Percentiles rank a stretch among this genome's conserved stretches.
Evolutionary conservation across 495 filamentous ascomycete species (phyloP).

Genomic region (Xylaria castorea): DNA sequence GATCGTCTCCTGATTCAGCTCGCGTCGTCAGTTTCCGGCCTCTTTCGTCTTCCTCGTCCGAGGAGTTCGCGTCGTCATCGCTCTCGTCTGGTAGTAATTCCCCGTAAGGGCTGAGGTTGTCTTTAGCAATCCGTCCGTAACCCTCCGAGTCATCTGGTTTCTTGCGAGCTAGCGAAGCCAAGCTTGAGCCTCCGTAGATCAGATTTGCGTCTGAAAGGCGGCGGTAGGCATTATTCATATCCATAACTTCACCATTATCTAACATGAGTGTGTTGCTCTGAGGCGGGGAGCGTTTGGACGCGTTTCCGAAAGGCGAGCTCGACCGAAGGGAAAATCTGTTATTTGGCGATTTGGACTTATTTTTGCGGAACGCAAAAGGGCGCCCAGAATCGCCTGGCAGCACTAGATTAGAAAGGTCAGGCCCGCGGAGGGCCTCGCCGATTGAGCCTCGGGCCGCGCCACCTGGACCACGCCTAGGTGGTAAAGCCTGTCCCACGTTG

Average conservation of each 20-base stretch:
- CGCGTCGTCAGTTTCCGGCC: conserved; percentile 55
- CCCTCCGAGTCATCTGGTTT: conserved; percentile 48
- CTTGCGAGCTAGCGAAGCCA: conserved; percentile 61
- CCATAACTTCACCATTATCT: conserved; percentile 59
- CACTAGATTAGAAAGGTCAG: conserved; percentile 50
- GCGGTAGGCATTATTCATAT: conserved; percentile 65
- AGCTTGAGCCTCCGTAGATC: conserved; percentile 58
- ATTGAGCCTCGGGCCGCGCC: conserved; percentile 55
- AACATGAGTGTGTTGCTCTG: conserved; percentile 49
- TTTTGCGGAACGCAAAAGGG: conserved; percentile 54
- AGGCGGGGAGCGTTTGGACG: conserved; percentile 44
- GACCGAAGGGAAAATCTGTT: conserved; percentile 63
- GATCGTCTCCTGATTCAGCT: conserved; percentile 42
- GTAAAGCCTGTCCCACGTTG: conserved; percentile 50
- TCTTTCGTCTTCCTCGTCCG: conserved; percentile 58
- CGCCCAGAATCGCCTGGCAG: conserved; percentile 53
- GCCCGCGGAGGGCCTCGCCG: conserved; percentile 55
- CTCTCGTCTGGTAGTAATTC: conserved; percentile 62
- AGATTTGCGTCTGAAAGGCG: conserved; percentile 71
- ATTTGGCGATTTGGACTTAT: conserved; percentile 68
- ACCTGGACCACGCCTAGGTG: conserved; percentile 50
- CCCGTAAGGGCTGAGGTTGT: conserved; percentile 68
- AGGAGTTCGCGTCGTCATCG: conserved; percentile 58
- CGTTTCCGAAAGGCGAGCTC: conserved; percentile 60
- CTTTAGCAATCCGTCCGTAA: conserved; percentile 73